Base-by-base conservation (phyloP, 2,329 filamentous ascomycete genomes). In the Botrytis deweyae region DNA sequence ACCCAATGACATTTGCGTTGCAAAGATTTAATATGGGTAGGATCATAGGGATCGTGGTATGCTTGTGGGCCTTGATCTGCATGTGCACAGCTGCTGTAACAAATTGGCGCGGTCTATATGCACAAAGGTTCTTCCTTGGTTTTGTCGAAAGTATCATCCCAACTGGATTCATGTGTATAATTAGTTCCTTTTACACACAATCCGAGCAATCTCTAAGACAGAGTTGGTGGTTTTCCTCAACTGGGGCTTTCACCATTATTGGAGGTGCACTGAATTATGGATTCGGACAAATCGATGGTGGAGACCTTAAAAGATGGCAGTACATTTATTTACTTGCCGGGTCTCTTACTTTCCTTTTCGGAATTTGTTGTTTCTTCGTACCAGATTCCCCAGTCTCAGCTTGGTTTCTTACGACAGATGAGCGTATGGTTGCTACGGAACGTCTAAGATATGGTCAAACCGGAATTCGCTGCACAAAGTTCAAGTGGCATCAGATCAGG, bases 1-100 rank as follows among this genome's bases (percentile, higher is more conserved):
- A 93, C 75, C 92, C 92, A 2, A 89, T 93, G 87, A 91, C 90
- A 0, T 93, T 91, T 74, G 84, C 88, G 0, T 84, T 93, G 1
- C 92, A 94, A 81, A 87, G 88, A 33, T 92, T 93, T 83, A 85
- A 89, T 74, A 85, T 89, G 2, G 87, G 89, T n/a, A 85, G 86
- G 65, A 87, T 92, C 1, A 86, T 94, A 4, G 91, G 91, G 20
- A 84, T 79, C 20, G 83, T 90, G 2, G 89, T 93, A 3, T 82
- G 92, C 68, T 71, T 91, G 10, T 94, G 92, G 92, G 86, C 90
- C 0, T 81, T 86, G 10, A 85, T 91, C 5, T 93, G 91, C 81
- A 90, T 92, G 84, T 84, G 89, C 25, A 93, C 92, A 0, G 91
- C 91, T 0, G 88, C 88, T 0, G 90, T 93, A 1, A 89, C 87